Evolutionary conservation across 148 eudicot species (phyloP).

Genomic region (Amaranthus cruentus): DNA sequence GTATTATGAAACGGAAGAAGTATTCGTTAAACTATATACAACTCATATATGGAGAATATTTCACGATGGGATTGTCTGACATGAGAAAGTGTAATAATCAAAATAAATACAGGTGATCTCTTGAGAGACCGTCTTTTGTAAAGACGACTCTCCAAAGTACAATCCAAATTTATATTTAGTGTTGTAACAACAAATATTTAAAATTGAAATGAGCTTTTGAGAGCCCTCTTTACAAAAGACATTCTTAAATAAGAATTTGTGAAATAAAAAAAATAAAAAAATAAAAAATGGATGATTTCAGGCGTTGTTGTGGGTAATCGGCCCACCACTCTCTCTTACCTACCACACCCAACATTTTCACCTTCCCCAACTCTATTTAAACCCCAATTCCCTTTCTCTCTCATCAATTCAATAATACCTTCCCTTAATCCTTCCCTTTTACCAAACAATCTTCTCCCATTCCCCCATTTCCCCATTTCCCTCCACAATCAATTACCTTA

Average conservation of each 20-base stretch:
- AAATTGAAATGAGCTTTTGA: too few relatives aligned
- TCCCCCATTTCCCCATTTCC: not conserved
- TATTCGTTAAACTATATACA: too few relatives aligned
- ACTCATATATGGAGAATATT: too few relatives aligned
- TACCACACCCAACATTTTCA: conserved; percentile 37
- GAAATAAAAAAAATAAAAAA: not conserved
- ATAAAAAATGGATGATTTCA: not conserved
- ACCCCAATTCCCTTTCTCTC: conserved; percentile 19
- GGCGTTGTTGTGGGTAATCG: conserved; percentile 30
- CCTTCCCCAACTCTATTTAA: conserved; percentile 27
- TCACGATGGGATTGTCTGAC: too few relatives aligned
- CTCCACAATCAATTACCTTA: not conserved
- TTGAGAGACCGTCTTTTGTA: too few relatives aligned
- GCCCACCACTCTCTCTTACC: conserved; percentile 45
- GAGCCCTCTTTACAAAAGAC: too few relatives aligned
- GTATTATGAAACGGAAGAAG: too few relatives aligned
- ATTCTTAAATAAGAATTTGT: too few relatives aligned
- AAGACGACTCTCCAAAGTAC: too few relatives aligned
- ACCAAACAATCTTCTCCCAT: not conserved
- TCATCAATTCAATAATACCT: conserved; percentile 4
- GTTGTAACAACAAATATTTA: too few relatives aligned
- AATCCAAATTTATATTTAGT: too few relatives aligned
- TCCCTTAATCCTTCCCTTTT: not conserved
- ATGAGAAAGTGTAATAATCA: not conserved
- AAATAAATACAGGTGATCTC: not conserved